Percentiles rank a stretch among this genome's conserved stretches.
Conservation (phyloP, 2,329 filamentous ascomycete genomes). For the Aspergillus floridensis region DNA sequence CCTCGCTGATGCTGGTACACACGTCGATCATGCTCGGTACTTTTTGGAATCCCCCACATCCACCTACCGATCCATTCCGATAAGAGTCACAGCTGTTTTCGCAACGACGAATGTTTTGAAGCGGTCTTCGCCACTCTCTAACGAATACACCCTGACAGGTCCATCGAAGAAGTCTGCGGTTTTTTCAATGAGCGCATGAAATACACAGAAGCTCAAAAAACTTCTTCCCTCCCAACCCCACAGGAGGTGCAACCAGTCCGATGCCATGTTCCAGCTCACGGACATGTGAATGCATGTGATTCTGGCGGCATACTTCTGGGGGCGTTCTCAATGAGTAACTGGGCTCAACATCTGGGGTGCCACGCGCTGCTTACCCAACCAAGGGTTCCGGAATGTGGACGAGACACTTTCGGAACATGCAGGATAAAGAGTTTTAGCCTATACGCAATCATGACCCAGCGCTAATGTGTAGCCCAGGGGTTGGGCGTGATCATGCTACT, state of each 20-base stretch:
- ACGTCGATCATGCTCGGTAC: neutral
- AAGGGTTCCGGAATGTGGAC: neutral
- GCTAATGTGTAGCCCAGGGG: too few relatives aligned
- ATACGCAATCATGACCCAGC: too few relatives aligned
- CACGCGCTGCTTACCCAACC: neutral
- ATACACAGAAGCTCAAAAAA: neutral
- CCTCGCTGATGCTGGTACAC: neutral
- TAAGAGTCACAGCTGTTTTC: neutral
- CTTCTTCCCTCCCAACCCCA: neutral
- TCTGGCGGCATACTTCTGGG: neutral
- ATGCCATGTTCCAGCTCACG: neutral
- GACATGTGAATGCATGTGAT: conserved; percentile 8
- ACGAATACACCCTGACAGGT: neutral
- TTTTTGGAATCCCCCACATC: neutral
- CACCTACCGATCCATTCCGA: neutral
- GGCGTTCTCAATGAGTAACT: neutral
- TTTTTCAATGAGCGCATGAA: too few relatives aligned
- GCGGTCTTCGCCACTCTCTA: neutral
- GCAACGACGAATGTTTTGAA: neutral
- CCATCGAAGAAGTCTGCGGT: too few relatives aligned
- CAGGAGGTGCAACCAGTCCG: neutral
- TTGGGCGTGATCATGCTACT: too few relatives aligned
- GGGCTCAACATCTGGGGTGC: neutral
- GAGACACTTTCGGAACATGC: neutral
- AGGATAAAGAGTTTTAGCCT: too few relatives aligned